Conservation (phyloP, 1,139 yeast species). For the Geotrichum macrosporum region DNA sequence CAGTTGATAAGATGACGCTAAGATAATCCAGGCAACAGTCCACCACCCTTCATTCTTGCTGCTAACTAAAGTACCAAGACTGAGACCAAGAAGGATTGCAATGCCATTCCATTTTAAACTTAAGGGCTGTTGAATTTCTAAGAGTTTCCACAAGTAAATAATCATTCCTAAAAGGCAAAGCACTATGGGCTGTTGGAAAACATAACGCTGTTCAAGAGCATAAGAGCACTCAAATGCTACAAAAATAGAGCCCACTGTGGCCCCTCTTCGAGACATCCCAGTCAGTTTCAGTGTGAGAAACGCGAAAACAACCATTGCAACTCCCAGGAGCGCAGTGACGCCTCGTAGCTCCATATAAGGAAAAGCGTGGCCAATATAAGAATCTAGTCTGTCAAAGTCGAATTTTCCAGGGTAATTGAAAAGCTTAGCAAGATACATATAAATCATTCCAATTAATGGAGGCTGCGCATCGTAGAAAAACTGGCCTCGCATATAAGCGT, state of each 20-base stretch:
- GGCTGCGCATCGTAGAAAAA: constrained; percentile 61
- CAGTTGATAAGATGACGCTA: constrained; percentile 43
- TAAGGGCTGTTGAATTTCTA: constrained; percentile 41
- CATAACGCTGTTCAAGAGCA: constrained; percentile 47
- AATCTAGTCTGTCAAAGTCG: constrained; percentile 33
- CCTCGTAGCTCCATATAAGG: constrained; percentile 50
- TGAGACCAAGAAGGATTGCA: constrained; percentile 46
- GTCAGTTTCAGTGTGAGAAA: constrained; percentile 49
- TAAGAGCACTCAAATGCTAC: constrained; percentile 54
- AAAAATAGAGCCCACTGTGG: constrained; percentile 46
- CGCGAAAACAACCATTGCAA: constrained; percentile 44
- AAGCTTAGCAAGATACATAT: constrained; percentile 42
- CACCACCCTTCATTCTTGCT: constrained; percentile 54
- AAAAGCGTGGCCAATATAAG: constrained; percentile 33
- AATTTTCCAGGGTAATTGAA: constrained; percentile 48
- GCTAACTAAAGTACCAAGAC: constrained; percentile 51
- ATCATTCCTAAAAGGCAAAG: constrained; percentile 46
- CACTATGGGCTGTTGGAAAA: constrained; percentile 51
- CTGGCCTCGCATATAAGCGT: constrained; percentile 48
- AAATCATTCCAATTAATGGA: constrained; percentile 53
- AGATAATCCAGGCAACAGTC: constrained; percentile 50
- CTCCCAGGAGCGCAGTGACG: constrained; percentile 52
- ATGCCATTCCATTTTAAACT: constrained; percentile 45
- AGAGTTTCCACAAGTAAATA: constrained; percentile 45
- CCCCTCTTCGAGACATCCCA: constrained; percentile 44